Conservation (phyloP, 139 green algal species). For the Coccomyxa sp. region DNA sequence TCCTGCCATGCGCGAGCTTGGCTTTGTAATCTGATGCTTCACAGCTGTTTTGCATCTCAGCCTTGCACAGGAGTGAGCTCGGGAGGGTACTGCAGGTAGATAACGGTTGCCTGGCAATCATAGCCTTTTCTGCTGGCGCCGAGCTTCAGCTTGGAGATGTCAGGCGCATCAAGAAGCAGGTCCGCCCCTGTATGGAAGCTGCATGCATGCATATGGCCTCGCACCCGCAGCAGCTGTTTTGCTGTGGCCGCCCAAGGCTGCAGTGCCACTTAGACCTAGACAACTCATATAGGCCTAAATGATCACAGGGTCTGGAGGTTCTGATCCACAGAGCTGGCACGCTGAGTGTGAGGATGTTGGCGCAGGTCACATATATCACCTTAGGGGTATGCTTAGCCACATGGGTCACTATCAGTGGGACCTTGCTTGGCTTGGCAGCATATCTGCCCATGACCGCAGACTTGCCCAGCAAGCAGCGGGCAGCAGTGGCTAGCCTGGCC, state of each 20-base stretch:
- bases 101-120: constrained; percentile 65
- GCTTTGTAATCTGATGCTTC: neutral
- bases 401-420: constrained; percentile 48
- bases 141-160: constrained; percentile 59
- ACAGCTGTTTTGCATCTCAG: neutral
- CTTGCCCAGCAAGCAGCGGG: constrained; percentile 1
- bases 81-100: constrained; percentile 18
- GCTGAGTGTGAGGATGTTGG: neutral
- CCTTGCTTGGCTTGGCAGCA: constrained; percentile 26
- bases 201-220: neutral
- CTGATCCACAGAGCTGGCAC: no score
- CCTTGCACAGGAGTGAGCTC: neutral
- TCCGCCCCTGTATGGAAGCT: neutral
- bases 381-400: constrained; percentile 35
- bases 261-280: no score
- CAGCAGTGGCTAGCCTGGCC: constrained; percentile 50
- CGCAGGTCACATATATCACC: constrained; percentile 66
- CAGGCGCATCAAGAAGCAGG: constrained; percentile 1
- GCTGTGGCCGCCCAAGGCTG: no score
- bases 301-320: no score
- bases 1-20: no score
- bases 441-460: constrained; percentile 22
- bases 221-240: neutral
- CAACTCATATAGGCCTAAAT: no score
- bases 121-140: constrained; percentile 71